A percentile compares a stretch with the other conserved stretches of the same genome.
These are phyloP conservation scores for Saturnispora bothae DNA, from an alignment of 805 yeast genomes.

Conservation along the genomic window DNA sequence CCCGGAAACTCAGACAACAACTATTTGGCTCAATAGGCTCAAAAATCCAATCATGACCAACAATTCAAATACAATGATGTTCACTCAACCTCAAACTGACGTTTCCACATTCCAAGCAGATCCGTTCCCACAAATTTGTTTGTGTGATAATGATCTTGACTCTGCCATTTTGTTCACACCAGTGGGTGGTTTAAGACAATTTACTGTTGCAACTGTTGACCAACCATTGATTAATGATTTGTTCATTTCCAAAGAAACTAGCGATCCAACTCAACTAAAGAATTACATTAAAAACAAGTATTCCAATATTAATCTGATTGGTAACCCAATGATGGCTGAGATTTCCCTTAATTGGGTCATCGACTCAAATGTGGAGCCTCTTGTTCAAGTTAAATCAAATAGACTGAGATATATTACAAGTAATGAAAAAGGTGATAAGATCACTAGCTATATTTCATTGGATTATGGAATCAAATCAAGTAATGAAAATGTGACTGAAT, in stretches of 20 bases:
- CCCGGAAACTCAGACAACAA: conserved; percentile 22
- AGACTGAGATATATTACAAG: conserved; percentile 22
- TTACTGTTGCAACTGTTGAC: conserved; percentile 23
- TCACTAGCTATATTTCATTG: conserved; percentile 24
- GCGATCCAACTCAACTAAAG: conserved; percentile 10
- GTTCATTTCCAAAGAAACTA: conserved; percentile 10
- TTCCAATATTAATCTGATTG: conserved; percentile 16
- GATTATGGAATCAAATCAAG: conserved; percentile 20
- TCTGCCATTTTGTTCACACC: conserved; percentile 29
- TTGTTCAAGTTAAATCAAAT: conserved; percentile 20
- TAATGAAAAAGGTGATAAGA: conserved; percentile 11
- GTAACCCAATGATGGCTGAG: conserved; percentile 25
- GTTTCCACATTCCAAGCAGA: conserved; percentile 8
- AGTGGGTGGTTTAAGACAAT: conserved; percentile 33
- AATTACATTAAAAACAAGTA: conserved; percentile 14
- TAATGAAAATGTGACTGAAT: conserved; percentile 1
- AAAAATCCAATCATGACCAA: conserved; percentile 17
- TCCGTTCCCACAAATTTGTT: conserved; percentile 15
- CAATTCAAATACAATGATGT: conserved; percentile 4
- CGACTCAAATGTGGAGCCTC: conserved; percentile 21
- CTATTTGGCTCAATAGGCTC: conserved; percentile 24
- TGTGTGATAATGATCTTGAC: conserved; percentile 9
- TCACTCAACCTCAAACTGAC: not conserved
- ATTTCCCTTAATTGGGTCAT: conserved; percentile 25
- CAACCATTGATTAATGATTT: conserved; percentile 15